These are phyloP conservation scores for Cystobasidiopsis lactophilus DNA, from an alignment of 768 basidiomycete species.

Conservation along the genomic window DNA sequence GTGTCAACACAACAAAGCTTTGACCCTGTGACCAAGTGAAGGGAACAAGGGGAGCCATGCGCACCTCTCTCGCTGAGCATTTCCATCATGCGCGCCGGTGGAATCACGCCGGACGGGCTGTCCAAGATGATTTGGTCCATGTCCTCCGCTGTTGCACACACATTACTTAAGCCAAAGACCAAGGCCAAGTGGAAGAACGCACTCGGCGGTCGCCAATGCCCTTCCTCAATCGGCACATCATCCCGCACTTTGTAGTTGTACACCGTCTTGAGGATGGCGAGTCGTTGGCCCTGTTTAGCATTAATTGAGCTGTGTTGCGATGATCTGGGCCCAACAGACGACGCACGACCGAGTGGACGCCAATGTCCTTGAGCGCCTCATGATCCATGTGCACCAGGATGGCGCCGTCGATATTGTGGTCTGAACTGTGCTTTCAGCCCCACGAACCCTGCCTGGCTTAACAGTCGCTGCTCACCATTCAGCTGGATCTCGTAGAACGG, in stretches of 20 bases:
- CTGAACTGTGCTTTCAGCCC: not conserved
- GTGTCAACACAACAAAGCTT: not conserved
- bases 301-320: too few species aligned
- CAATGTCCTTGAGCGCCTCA: conserved; percentile 65
- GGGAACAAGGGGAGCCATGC: too few species aligned
- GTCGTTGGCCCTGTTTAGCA: conserved; percentile 45
- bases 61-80: conserved; percentile 1
- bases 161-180: too few species aligned
- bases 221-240: conserved; percentile 56
- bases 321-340: not conserved
- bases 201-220: conserved; percentile 79
- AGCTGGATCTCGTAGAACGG: conserved; percentile 67
- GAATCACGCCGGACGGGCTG: conserved; percentile 7
- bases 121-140: conserved; percentile 9
- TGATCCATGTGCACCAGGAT: conserved; percentile 61
- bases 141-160: conserved; percentile 2
- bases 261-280: conserved; percentile 75
- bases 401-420: conserved; percentile 81
- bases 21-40: too few species aligned
- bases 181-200: conserved; percentile 22
- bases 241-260: conserved; percentile 72
- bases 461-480: conserved; percentile 33
- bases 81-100: conserved; percentile 6
- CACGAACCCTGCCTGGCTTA: not conserved
- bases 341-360: conserved; percentile 51